A percentile compares a stretch with the other conserved stretches of the same genome.
phyloP scores from a whole-genome alignment of 116 monocot species.

The Dioscorea cayenensis region DNA sequence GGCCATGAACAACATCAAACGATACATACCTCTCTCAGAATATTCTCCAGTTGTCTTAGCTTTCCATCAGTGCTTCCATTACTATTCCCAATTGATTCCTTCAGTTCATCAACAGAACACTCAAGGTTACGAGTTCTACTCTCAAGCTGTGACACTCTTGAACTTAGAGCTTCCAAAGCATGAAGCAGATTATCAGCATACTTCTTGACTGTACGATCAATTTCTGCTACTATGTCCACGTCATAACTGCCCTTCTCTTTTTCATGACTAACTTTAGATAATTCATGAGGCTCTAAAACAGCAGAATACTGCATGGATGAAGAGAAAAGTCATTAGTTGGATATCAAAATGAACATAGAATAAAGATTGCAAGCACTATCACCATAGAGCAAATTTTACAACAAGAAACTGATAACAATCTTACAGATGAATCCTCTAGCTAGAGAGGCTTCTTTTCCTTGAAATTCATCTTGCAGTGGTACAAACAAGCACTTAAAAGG shows the following conservation, averaged over 20 bases:
- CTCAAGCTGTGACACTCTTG: slow-evolving; percentile 81
- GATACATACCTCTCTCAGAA: slow-evolving; percentile 68
- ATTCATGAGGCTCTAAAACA: slow-evolving; percentile 41
- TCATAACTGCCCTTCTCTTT: slow-evolving; percentile 36
- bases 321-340: background rate
- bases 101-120: slow-evolving; percentile 67
- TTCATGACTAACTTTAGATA: slow-evolving; percentile 28
- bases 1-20: background rate
- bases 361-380: background rate
- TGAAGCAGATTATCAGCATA: slow-evolving; percentile 64
- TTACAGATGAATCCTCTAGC: too few relatives aligned
- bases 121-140: slow-evolving; percentile 68
- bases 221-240: slow-evolving; percentile 41
- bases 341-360: background rate
- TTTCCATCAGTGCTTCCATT: slow-evolving; percentile 71
- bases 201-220: slow-evolving; percentile 75
- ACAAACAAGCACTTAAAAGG: too few relatives aligned
- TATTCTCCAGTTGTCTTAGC: slow-evolving; percentile 77
- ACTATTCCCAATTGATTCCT: slow-evolving; percentile 42
- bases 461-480: too few relatives aligned
- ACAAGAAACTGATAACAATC: too few relatives aligned
- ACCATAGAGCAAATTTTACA: background rate
- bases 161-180: slow-evolving; percentile 73
- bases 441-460: too few relatives aligned
- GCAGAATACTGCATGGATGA: slow-evolving; percentile 25